Conservation (phyloP, 108 stramenopile genomes). For the Skeletonema tropicum region DNA sequence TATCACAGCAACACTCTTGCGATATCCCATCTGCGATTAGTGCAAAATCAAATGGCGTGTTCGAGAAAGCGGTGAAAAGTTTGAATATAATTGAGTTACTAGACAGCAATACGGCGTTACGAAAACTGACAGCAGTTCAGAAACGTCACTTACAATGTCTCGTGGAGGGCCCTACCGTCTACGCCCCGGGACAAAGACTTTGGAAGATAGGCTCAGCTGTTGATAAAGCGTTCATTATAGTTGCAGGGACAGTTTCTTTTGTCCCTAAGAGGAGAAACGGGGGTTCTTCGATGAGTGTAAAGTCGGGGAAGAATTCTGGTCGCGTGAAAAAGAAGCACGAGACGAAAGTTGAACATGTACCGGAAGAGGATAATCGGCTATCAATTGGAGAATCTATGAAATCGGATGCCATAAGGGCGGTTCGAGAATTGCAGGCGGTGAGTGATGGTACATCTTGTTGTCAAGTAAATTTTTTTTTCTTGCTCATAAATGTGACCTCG, state of each 20-base stretch:
- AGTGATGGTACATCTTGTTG: constrained; percentile 5
- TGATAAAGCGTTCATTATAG: constrained; percentile 81
- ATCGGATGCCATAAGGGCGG: constrained; percentile 50
- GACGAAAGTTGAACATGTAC: constrained; percentile 9
- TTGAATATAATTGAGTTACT: constrained; percentile 74
- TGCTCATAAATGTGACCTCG: neutral
- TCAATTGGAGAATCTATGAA: constrained; percentile 42
- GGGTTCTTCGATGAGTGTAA: constrained; percentile 40
- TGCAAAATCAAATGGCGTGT: constrained; percentile 23
- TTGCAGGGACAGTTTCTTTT: constrained; percentile 84
- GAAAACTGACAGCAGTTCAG: constrained; percentile 84
- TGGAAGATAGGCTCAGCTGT: constrained; percentile 81
- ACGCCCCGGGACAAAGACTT: constrained; percentile 74
- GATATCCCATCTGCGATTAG: constrained; percentile 30
- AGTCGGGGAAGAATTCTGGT: neutral
- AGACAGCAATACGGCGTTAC: constrained; percentile 78
- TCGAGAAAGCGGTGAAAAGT: constrained; percentile 57
- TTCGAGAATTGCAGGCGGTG: constrained; percentile 59
- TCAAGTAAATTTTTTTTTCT: neutral
- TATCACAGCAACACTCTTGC: constrained; percentile 53
- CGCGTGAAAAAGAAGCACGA: constrained; percentile 29
- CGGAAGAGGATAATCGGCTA: constrained; percentile 1
- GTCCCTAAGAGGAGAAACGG: constrained; percentile 69
- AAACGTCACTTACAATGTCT: constrained; percentile 87
- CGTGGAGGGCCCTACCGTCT: constrained; percentile 74